A percentile compares a stretch with the other conserved stretches of the same genome.
Conservation (phyloP, 345 rosid species). For the Rhodamnia rubescens region DNA sequence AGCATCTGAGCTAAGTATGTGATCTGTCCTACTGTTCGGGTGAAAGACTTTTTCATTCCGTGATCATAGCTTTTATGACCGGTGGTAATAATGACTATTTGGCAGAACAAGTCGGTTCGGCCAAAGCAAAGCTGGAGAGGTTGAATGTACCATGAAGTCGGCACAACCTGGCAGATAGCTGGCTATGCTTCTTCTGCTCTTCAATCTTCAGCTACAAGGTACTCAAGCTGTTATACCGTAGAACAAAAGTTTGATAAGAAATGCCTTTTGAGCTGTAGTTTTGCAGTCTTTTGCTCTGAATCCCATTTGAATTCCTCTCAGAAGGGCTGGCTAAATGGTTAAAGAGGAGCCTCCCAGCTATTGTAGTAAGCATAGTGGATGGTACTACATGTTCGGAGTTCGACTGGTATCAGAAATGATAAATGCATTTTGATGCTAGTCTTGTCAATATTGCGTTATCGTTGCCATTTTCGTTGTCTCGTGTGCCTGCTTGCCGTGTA, state of each 20-base stretch:
- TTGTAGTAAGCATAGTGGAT: background rate
- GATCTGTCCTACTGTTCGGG: background rate
- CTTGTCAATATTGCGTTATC: background rate
- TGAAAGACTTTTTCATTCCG: background rate
- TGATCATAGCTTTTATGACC: background rate
- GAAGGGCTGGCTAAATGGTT: background rate
- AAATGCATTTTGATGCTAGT: background rate
- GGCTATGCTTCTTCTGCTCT: background rate
- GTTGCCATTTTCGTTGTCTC: background rate
- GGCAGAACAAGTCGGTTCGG: slow-evolving; percentile 37
- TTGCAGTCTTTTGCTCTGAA: background rate
- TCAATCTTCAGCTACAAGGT: background rate
- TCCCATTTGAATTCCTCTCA: background rate
- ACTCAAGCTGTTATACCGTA: background rate
- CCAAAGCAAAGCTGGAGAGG: slow-evolving; percentile 32
- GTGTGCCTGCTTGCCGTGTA: background rate
- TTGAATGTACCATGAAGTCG: background rate
- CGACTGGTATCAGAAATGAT: background rate
- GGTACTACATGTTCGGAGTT: background rate
- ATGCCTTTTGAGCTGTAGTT: background rate
- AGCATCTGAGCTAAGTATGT: slow-evolving; percentile 39
- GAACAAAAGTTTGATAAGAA: background rate
- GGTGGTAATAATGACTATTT: background rate
- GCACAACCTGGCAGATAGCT: background rate
- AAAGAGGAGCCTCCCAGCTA: background rate